Percentiles rank a stretch among this genome's conserved stretches.
These are phyloP conservation scores for Soucietia sequanensis DNA, from an alignment of 805 yeast genomes.

Conservation along the genomic window DNA sequence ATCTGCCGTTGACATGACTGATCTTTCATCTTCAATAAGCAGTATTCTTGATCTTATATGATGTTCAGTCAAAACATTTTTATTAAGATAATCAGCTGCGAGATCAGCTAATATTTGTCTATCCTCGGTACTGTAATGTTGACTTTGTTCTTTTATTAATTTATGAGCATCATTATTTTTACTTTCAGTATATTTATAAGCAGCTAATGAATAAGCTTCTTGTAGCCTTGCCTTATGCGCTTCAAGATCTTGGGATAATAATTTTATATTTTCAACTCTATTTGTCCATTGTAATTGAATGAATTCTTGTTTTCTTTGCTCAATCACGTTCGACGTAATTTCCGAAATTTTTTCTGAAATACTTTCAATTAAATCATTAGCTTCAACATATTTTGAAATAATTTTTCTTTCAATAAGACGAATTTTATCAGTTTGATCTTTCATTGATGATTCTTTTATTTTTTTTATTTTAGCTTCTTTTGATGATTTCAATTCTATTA, in stretches of 20 bases:
- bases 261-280: conserved; percentile 18
- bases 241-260: conserved; percentile 25
- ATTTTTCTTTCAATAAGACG: conserved; percentile 27
- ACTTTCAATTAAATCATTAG: conserved; percentile 14
- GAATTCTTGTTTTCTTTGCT: conserved; percentile 11
- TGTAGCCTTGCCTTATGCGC: conserved; percentile 22
- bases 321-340: conserved; percentile 18
- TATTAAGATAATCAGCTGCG: conserved; percentile 36
- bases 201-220: conserved; percentile 31
- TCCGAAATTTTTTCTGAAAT: conserved; percentile 16
- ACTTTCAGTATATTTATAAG: conserved; percentile 35
- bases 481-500: conserved; percentile 21
- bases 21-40: conserved; percentile 46
- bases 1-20: conserved; percentile 37
- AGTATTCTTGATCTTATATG: conserved; percentile 40
- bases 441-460: conserved; percentile 35
- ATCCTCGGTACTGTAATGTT: conserved; percentile 37
- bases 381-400: conserved; percentile 14
- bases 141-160: conserved; percentile 33
- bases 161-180: conserved; percentile 41
- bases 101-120: conserved; percentile 36
- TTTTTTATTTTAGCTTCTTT: conserved; percentile 26
- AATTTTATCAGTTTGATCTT: conserved; percentile 43
- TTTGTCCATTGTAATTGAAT: conserved; percentile 17
- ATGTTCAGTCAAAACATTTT: conserved; percentile 35